These are phyloP conservation scores for Candida michaelii DNA, from an alignment of 805 yeast genomes.

Conservation along the genomic window DNA sequence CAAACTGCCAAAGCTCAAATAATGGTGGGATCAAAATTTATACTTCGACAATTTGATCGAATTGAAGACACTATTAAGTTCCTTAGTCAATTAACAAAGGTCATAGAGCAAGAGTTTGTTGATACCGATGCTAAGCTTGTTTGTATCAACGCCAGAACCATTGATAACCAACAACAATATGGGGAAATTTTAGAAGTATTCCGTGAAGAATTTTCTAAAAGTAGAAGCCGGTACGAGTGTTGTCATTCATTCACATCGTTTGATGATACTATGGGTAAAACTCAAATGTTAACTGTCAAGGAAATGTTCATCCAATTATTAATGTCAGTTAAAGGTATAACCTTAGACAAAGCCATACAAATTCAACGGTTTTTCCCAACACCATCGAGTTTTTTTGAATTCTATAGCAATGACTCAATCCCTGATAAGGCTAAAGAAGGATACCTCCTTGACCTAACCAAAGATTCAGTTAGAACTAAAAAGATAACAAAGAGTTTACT, in stretches of 20 bases:
- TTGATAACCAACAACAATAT: slow-evolving; percentile 54
- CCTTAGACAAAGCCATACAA: slow-evolving; percentile 79
- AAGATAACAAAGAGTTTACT: slow-evolving; percentile 53
- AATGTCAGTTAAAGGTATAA: slow-evolving; percentile 76
- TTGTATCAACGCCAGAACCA: slow-evolving; percentile 51
- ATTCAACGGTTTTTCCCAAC: slow-evolving; percentile 74
- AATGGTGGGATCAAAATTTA: slow-evolving; percentile 64
- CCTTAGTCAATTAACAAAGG: slow-evolving; percentile 49
- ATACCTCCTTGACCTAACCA: slow-evolving; percentile 18
- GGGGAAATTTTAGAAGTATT: slow-evolving; percentile 40
- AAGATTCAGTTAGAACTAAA: slow-evolving; percentile 48
- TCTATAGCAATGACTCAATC: slow-evolving; percentile 30
- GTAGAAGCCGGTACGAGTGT: slow-evolving; percentile 29
- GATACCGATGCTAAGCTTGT: slow-evolving; percentile 25
- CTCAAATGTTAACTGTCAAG: slow-evolving; percentile 65
- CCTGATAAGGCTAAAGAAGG: slow-evolving; percentile 28
- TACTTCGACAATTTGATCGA: slow-evolving; percentile 63
- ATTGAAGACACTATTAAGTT: slow-evolving; percentile 74
- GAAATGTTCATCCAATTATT: slow-evolving; percentile 77
- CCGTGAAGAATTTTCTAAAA: slow-evolving; percentile 42
- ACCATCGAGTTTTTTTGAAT: slow-evolving; percentile 57
- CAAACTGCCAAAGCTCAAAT: slow-evolving; percentile 75
- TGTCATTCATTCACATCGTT: slow-evolving; percentile 44
- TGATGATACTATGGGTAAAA: slow-evolving; percentile 67
- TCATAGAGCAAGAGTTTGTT: slow-evolving; percentile 40